These are phyloP conservation scores for Trichophyton mentagrophytes DNA, from an alignment of 2,329 filamentous ascomycete genomes.

Conservation along the genomic window DNA sequence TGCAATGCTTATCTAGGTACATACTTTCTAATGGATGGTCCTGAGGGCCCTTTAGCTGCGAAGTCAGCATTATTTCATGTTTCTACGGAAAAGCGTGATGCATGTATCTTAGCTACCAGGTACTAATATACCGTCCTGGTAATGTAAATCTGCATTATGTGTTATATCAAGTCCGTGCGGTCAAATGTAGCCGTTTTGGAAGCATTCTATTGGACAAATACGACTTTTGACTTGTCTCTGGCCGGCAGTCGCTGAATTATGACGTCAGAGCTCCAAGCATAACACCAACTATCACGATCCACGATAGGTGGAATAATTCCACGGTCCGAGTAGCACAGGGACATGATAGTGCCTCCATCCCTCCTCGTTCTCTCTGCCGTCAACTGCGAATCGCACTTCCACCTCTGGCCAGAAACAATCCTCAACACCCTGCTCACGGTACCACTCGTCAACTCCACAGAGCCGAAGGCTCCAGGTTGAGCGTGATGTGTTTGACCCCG, in stretches of 20 bases:
- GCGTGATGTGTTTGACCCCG: slow-evolving; percentile 21
- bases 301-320: slow-evolving; percentile 40
- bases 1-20: too few species aligned
- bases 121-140: too few species aligned
- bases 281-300: slow-evolving; percentile 26
- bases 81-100: too few species aligned
- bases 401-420: slow-evolving; percentile 41
- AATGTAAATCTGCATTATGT: background rate
- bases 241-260: too few species aligned
- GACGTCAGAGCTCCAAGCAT: background rate
- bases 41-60: too few species aligned
- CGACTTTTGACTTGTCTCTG: too few species aligned
- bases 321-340: slow-evolving; percentile 38
- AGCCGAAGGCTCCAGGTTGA: slow-evolving; percentile 37
- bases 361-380: slow-evolving; percentile 30
- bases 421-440: slow-evolving; percentile 31
- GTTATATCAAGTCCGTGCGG: background rate
- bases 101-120: too few species aligned
- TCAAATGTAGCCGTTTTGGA: too few species aligned
- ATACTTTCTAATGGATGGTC: too few species aligned
- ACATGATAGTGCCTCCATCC: slow-evolving; percentile 40
- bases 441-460: slow-evolving; percentile 34
- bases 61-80: too few species aligned
- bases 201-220: too few species aligned
- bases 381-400: slow-evolving; percentile 39